Conservation (phyloP, 495 filamentous ascomycete genomes). For the Penicillium atrosanguineum region DNA sequence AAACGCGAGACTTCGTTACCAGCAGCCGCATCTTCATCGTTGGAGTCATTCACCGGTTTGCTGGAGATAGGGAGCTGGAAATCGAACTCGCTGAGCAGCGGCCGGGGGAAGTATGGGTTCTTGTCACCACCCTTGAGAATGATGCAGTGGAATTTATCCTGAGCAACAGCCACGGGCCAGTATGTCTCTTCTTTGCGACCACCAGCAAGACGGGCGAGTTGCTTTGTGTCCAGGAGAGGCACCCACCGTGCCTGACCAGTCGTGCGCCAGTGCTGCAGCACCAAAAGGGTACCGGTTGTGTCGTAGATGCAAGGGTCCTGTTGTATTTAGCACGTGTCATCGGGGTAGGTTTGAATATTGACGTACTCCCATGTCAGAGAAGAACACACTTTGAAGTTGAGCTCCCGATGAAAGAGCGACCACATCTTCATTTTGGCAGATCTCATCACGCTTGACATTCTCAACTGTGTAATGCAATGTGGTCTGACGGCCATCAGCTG, state of each 20-base stretch:
- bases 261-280: constrained; percentile 86
- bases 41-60: constrained; percentile 32
- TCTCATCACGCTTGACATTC: constrained; percentile 89
- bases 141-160: constrained; percentile 94
- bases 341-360: background rate
- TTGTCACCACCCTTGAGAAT: constrained; percentile 94
- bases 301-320: constrained; percentile 94
- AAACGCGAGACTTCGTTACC: constrained; percentile 47
- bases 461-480: constrained; percentile 83
- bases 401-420: constrained; percentile 75
- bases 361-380: constrained; percentile 79
- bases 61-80: constrained; percentile 79
- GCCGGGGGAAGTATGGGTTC: constrained; percentile 92
- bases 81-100: constrained; percentile 88
- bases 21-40: constrained; percentile 38
- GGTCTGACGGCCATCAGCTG: constrained; percentile 65
- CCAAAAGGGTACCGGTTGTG: constrained; percentile 78
- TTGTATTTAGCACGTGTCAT: background rate
- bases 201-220: constrained; percentile 72
- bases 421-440: constrained; percentile 86
- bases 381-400: constrained; percentile 78
- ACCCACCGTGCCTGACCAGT: constrained; percentile 86
- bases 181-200: constrained; percentile 88
- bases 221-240: constrained; percentile 84
- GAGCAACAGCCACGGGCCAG: constrained; percentile 92